Percentiles rank a stretch among this genome's conserved stretches.
phyloP scores from a whole-genome alignment of 2,329 filamentous ascomycete genomes.

The Ophiostoma tasmaniense region DNA sequence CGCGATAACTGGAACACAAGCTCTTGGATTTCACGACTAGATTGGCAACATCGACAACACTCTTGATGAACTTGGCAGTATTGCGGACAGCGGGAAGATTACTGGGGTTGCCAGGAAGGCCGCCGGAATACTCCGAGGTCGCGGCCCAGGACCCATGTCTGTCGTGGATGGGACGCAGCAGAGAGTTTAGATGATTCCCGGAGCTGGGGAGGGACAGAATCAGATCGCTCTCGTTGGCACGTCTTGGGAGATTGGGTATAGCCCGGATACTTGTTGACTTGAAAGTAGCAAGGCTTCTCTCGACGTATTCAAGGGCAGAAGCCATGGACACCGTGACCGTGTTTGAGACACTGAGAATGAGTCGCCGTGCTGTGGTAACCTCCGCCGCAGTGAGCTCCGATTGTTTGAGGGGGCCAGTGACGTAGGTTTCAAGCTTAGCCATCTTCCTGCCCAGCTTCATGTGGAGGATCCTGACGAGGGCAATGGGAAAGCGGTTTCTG shows the following conservation, averaged over 20 bases:
- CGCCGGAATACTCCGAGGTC: background rate
- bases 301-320: constrained; percentile 26
- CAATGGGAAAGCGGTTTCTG: constrained; percentile 21
- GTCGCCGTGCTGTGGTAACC: constrained; percentile 22
- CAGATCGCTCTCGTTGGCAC: constrained; percentile 28
- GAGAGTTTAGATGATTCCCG: constrained; percentile 25
- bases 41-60: background rate
- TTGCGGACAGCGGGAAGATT: constrained; percentile 1
- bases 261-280: constrained; percentile 31
- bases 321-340: constrained; percentile 13
- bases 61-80: background rate
- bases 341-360: background rate
- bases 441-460: constrained; percentile 50
- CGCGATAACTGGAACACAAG: background rate
- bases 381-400: constrained; percentile 16
- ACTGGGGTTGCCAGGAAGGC: background rate
- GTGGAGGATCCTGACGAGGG: constrained; percentile 30
- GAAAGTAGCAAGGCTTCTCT: constrained; percentile 32
- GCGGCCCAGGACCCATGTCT: background rate
- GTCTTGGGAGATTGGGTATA: constrained; percentile 35
- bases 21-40: background rate
- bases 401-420: background rate
- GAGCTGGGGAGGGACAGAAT: constrained; percentile 36
- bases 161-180: constrained; percentile 12
- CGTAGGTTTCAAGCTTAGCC: constrained; percentile 42